Evolutionary conservation across 2,329 filamentous ascomycete genomes (phyloP).

Genomic region (Corinectria fuckeliana): DNA sequence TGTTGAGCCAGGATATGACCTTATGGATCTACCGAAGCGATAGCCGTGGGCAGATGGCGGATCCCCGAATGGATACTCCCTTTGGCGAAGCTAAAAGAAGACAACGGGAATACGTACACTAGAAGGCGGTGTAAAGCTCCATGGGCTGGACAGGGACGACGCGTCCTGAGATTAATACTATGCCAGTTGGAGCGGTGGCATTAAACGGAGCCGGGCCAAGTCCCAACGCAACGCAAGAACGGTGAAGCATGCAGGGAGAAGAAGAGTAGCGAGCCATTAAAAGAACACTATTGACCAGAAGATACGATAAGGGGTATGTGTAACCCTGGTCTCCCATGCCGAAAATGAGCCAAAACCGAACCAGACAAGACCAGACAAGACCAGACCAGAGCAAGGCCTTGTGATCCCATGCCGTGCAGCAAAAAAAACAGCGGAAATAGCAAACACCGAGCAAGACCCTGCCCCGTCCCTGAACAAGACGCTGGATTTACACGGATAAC

Average conservation of each 20-base stretch:
- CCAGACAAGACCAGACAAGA: constrained; percentile 4
- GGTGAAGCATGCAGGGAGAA: constrained; percentile 1
- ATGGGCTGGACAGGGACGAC: not conserved
- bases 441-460: constrained; percentile 4
- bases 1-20: not conserved
- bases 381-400: constrained; percentile 2
- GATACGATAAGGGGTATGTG: constrained; percentile 40
- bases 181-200: not conserved
- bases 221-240: not conserved
- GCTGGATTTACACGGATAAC: constrained; percentile 11
- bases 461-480: constrained; percentile 8
- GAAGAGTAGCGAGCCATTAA: constrained; percentile 19
- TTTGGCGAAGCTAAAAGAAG: not conserved
- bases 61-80: not conserved
- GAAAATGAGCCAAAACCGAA: constrained; percentile 18
- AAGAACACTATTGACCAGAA: constrained; percentile 34
- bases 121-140: not conserved
- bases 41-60: not conserved
- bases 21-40: not conserved
- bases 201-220: not conserved
- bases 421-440: not conserved
- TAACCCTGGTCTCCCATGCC: constrained; percentile 33
- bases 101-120: not conserved
- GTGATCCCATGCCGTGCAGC: constrained; percentile 21
- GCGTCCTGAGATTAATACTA: not conserved